Evolutionary conservation across 192 early-diverging fungal species (phyloP), one percentile per base, ranked within the genome.

Genomic region (Ambispora gerdemannii): DNA sequence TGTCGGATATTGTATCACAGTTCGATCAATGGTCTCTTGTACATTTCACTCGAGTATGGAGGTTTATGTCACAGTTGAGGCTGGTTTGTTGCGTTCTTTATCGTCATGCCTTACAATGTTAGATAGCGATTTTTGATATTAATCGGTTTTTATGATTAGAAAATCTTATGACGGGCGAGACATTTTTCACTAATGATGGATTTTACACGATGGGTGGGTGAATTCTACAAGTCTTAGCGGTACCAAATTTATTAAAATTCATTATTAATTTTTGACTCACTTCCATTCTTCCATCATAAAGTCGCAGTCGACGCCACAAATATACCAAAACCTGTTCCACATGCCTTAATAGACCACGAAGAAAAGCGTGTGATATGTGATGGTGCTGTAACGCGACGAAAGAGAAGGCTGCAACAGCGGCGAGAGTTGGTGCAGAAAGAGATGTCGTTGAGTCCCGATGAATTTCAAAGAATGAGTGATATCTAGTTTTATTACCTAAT

Each of bases 161-260:
- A 65, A 85, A 85, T 53, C 20, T 87, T 6, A 67, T 76, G 7
- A 84, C 83, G 2, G 84, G 84, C 7, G 80, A 81, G 50, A 79
- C 70, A 25, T 81, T 82, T 17, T 86, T 86, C 35, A 84, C 84
- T 4, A 86, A 86, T 63, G 84, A 86, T 66, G 84, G 71, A 3
- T 86, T 86, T 59, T 84, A 82, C 64, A 84, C 84, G 17, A 83
- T 86, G 60, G 82, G 79, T 77, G 73, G 59, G 56, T 66, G 34
- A 31, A 11, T 0, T 51, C 8, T 30, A 1, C 11, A 2, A 63
- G 3, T 50, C 32, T 32, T 13, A 50, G 11, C 17, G 0, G 13
- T 38, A 8, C 13, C 13, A 8, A 43, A 25, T n/a, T 4, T 32
- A 31, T 24, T 3, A 59, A 20, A 31, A 64, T 22, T 47, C 13